Conservation (phyloP, 805 yeast genomes). For the Priceomyces fermenticarens region DNA sequence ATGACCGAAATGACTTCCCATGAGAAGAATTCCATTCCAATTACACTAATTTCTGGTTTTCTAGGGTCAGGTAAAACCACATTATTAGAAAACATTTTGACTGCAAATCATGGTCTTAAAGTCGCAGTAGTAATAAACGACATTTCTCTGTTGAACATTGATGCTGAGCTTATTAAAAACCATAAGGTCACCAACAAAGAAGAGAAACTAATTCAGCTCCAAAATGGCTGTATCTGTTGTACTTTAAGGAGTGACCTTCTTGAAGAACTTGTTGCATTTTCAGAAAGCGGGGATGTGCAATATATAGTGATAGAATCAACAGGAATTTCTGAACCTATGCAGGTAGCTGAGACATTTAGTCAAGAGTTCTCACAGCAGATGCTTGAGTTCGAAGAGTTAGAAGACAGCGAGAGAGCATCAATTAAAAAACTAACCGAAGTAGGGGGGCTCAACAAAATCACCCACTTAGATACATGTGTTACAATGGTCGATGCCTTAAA, state of each 20-base stretch:
- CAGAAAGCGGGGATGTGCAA: conserved; percentile 31
- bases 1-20: no score
- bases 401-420: conserved; percentile 15
- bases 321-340: conserved; percentile 50
- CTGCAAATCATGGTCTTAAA: conserved; percentile 35
- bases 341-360: conserved; percentile 48
- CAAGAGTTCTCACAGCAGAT: conserved; percentile 37
- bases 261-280: conserved; percentile 39
- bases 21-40: conserved; percentile 33
- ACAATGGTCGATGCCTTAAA: conserved; percentile 45
- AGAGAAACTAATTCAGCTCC: conserved; percentile 44
- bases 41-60: conserved; percentile 46
- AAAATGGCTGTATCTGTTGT: conserved; percentile 50
- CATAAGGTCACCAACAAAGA: conserved; percentile 39
- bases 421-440: conserved; percentile 24
- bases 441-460: conserved; percentile 41
- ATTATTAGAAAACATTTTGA: conserved; percentile 40
- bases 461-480: conserved; percentile 44
- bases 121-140: conserved; percentile 48
- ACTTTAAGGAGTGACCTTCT: conserved; percentile 45
- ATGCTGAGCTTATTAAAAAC: conserved; percentile 36
- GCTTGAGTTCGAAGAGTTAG: conserved; percentile 19
- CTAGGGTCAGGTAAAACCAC: conserved; percentile 49
- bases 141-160: conserved; percentile 42
- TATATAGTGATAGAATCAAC: conserved; percentile 46